phyloP scores from a whole-genome alignment of 495 filamentous ascomycete species.

The Podospora pseudopauciseta region DNA sequence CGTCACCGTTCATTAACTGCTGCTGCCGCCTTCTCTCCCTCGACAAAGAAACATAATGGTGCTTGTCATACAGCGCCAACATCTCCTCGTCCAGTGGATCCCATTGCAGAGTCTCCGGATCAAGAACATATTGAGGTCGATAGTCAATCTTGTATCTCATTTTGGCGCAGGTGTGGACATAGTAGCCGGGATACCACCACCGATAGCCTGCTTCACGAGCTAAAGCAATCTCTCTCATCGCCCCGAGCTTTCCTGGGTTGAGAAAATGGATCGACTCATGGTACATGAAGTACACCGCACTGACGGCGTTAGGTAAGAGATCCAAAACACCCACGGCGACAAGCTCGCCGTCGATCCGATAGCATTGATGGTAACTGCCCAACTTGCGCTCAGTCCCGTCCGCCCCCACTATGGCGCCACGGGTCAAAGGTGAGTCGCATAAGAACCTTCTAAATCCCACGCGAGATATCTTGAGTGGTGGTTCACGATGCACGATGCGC shows the following conservation, averaged over 20 bases:
- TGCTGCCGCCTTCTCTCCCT: slow-evolving; percentile 31
- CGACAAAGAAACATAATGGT: slow-evolving; percentile 67
- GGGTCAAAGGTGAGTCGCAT: slow-evolving; percentile 70
- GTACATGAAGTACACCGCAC: slow-evolving; percentile 93
- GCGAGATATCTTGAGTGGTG: slow-evolving; percentile 59
- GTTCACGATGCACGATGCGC: slow-evolving; percentile 71
- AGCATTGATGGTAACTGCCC: slow-evolving; percentile 94
- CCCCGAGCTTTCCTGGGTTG: slow-evolving; percentile 84
- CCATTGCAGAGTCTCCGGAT: slow-evolving; percentile 75
- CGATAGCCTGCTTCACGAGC: slow-evolving; percentile 70
- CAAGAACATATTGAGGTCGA: slow-evolving; percentile 75
- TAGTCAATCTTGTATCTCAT: slow-evolving; percentile 84
- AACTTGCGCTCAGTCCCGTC: slow-evolving; percentile 56
- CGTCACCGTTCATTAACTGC: slow-evolving; percentile 33
- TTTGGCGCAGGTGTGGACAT: slow-evolving; percentile 51
- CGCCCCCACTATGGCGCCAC: slow-evolving; percentile 41
- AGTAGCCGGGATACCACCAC: slow-evolving; percentile 53
- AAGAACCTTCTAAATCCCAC: slow-evolving; percentile 78
- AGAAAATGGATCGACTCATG: slow-evolving; percentile 76
- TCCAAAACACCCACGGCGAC: slow-evolving; percentile 89
- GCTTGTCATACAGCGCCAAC: slow-evolving; percentile 57
- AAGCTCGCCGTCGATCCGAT: slow-evolving; percentile 82
- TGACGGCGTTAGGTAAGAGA: slow-evolving; percentile 79
- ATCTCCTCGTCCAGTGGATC: slow-evolving; percentile 66
- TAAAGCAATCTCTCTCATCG: slow-evolving; percentile 77